Base-by-base conservation (phyloP, 2,329 filamentous ascomycete genomes). In the Neodidymelliopsis sp. region DNA sequence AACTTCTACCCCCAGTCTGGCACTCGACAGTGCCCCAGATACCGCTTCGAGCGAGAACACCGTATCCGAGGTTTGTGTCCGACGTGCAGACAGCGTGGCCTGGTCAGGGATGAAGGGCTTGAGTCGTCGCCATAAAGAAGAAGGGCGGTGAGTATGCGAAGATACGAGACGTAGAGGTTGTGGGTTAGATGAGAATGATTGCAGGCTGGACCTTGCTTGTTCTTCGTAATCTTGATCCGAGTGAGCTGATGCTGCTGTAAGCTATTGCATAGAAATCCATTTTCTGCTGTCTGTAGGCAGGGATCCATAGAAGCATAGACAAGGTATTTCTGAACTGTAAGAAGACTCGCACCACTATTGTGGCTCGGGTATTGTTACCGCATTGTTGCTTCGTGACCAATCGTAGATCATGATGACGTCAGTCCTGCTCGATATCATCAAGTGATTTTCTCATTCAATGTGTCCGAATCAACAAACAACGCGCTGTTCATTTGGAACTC, bases 401-500 rank as follows among this genome's bases (percentile, higher is more conserved):
- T 45, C 6, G 22, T 7, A 15, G 31, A 34, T 55, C 48, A 52
- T 49, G 24, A 55, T 55, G 52, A 55, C 52, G 52, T 55, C 48
- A 55, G 30, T 13, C 31, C 15, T 28, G 15, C 18, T 38, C 27
- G 28, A 28, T 22, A 28, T 38, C 15, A 38, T 43, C 15, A 29
- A 43, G n/a, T 37, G 37, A 37, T 30, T 20, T 37, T 37, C 27
- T 27, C 33, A 30, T 16, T 37, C 23, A 27, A 19, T 23, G 15
- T 11, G 16, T 33, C 25, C n/a, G 12, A 15, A 22, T 18, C 23
- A n/a, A 38, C 34, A 39, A 22, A 35, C 30, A 24, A 23, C 25
- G 24, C 25, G 11, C 24, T 16, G 18, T 37, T 6, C 6, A 27
- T 24, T 28, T 13, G 4, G 3, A 10, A 11, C 2, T 10, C 29